Evolutionary conservation across 805 yeast species (phyloP), one percentile per base, ranked within the genome.

Genomic region (Kodamaea kakaduensis): DNA sequence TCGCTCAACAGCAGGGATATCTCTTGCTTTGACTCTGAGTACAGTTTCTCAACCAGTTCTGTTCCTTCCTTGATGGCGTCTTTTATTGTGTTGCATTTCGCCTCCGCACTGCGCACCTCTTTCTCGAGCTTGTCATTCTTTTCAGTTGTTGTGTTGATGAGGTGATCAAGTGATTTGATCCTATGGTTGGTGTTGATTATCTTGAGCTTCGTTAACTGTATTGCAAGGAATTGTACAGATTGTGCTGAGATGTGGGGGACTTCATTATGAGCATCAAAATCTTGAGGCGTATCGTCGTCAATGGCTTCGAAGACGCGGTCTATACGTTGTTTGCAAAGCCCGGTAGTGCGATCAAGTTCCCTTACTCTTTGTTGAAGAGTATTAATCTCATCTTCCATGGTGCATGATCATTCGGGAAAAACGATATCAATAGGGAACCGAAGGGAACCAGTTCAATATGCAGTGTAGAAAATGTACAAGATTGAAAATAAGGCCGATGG

Each of bases 141-240:
- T 6, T 14, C 21, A 5, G 6, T n/a, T 3, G 18, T 16, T 2
- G 23, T 12, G 22, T 14, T 23, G 9, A 15, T 25, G 17, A 30
- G 13, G 17, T 19, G 28, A 25, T 25, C 15, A 7, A 41, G 28
- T 6, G 40, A 33, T 18, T 34, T 46, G 19, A 49, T 50, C 21
- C 40, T 39, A 9, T 47, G 33, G 21, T 40, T 40, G n/a, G 49
- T 30, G n/a, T 46, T 43, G 20, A 43, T n/a, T 4, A 47, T 18
- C 24, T 56, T 54, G 10, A 62, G 46, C 39, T 57, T 63, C 21
- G 54, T 50, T 26, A 66, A 47, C 32, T 61, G 66, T 4, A 58
- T 37, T 2, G 63, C 48, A 7, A 66, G 40, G 10, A 46, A 36
- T 13, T 53, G 49, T 3, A 61, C 47, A 15, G 58, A 44, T 17